These are phyloP conservation scores for Hylodesmum podocarpum DNA, from an alignment of 306 rosid genomes.

Conservation along the genomic window DNA sequence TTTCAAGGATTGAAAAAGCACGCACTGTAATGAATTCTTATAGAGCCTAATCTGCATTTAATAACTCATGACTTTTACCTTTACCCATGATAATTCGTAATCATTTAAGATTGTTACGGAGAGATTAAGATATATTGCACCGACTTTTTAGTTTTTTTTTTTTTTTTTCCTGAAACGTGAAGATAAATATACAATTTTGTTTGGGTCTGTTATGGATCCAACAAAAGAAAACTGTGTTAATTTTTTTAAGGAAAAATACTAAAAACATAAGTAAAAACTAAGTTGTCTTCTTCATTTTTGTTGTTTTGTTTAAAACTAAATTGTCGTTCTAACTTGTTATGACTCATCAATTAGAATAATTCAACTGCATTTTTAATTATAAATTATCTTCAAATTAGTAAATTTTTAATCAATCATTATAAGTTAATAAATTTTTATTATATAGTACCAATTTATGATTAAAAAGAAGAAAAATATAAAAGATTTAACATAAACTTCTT, in stretches of 20 bases:
- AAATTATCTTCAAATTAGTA: background rate
- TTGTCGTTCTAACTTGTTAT: background rate
- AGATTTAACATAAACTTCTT: too few species aligned
- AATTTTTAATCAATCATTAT: background rate
- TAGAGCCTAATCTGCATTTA: background rate
- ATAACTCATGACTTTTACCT: background rate
- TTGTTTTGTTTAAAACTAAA: too few species aligned
- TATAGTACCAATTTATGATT: too few species aligned
- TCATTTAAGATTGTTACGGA: background rate
- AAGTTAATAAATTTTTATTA: too few species aligned
- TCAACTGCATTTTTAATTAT: background rate
- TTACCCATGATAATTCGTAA: background rate
- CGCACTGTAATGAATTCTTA: background rate
- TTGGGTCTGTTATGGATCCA: background rate
- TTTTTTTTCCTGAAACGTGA: background rate
- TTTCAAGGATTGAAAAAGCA: constrained; percentile 35
- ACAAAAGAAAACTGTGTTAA: background rate
- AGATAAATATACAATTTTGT: background rate
- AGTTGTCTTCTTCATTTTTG: too few species aligned
- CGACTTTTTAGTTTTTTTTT: background rate
- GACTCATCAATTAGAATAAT: background rate
- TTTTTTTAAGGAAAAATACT: background rate
- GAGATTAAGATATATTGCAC: background rate
- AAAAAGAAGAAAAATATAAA: too few species aligned
- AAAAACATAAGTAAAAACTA: background rate